A percentile compares a stretch with the other conserved stretches of the same genome.
Conservation (phyloP, 1,139 yeast species). For the Suhomyces panamericanus region DNA sequence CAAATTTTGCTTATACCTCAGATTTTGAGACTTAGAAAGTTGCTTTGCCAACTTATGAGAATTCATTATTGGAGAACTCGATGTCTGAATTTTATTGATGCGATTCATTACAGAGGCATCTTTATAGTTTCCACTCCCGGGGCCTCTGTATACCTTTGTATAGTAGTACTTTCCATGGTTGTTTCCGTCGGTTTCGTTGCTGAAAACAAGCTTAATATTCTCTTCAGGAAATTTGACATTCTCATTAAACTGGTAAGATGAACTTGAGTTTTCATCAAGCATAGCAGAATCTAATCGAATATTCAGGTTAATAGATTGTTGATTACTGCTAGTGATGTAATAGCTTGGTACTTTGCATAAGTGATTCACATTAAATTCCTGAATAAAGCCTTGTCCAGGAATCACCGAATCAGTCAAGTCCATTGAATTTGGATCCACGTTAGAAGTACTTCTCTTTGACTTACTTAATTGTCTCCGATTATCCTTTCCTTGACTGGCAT, state of each 20-base stretch:
- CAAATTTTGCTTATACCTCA: constrained; percentile 26
- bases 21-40: constrained; percentile 6
- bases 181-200: constrained; percentile 38
- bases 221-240: constrained; percentile 33
- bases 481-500: constrained; percentile 11
- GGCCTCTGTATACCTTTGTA: constrained; percentile 44
- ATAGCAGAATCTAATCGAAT: constrained; percentile 18
- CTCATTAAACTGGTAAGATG: constrained; percentile 27
- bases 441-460: constrained; percentile 32
- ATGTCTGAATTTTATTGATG: constrained; percentile 35
- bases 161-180: constrained; percentile 43
- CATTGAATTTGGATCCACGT: constrained; percentile 41
- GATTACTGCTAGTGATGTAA: constrained; percentile 33
- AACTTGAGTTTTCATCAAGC: constrained; percentile 22
- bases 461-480: constrained; percentile 33
- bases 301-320: constrained; percentile 13
- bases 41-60: constrained; percentile 15
- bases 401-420: constrained; percentile 44
- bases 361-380: constrained; percentile 44
- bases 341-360: constrained; percentile 48
- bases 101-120: constrained; percentile 46
- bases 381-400: constrained; percentile 50
- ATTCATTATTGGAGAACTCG: constrained; percentile 19
- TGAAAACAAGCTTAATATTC: constrained; percentile 38
- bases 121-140: constrained; percentile 50